Conservation (phyloP, 352 stramenopile species). For the Elongisporangium undulatum region DNA sequence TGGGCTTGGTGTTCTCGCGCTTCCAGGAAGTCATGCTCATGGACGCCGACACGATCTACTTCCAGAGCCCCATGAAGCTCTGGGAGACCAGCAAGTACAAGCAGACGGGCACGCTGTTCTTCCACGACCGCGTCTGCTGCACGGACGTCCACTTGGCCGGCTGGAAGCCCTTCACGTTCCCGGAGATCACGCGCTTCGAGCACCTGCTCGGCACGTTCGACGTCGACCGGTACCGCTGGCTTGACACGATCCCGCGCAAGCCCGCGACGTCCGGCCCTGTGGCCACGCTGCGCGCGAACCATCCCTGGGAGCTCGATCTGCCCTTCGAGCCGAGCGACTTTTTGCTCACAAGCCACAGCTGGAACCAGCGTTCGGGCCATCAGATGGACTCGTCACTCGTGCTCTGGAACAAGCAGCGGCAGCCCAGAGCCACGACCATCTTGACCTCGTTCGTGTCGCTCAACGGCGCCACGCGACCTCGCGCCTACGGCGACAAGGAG, state of each 20-base stretch:
- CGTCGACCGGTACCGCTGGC: slow-evolving; percentile 23
- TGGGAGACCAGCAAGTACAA: slow-evolving; percentile 25
- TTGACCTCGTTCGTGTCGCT: slow-evolving; percentile 40
- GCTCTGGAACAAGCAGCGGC: slow-evolving; percentile 48
- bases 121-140: slow-evolving; percentile 44
- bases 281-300: slow-evolving; percentile 1
- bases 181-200: slow-evolving; percentile 22
- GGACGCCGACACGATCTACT: slow-evolving; percentile 36
- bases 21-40: slow-evolving; percentile 55
- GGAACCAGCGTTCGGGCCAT: slow-evolving; percentile 43
- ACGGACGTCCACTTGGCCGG: slow-evolving; percentile 23
- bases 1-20: slow-evolving; percentile 30
- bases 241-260: slow-evolving; percentile 20
- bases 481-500: slow-evolving; percentile 49
- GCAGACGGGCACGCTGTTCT: slow-evolving; percentile 42
- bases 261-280: slow-evolving; percentile 8
- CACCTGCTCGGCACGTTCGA: slow-evolving; percentile 37
- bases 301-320: slow-evolving; percentile 6
- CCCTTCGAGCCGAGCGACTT: slow-evolving; percentile 36
- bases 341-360: slow-evolving; percentile 36
- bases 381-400: slow-evolving; percentile 59
- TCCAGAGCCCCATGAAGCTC: slow-evolving; percentile 32
- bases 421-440: slow-evolving; percentile 40
- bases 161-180: slow-evolving; percentile 2
- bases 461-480: slow-evolving; percentile 16